These are phyloP conservation scores for Penicillium psychrofluorescens DNA, from an alignment of 495 filamentous ascomycete genomes.

Conservation along the genomic window DNA sequence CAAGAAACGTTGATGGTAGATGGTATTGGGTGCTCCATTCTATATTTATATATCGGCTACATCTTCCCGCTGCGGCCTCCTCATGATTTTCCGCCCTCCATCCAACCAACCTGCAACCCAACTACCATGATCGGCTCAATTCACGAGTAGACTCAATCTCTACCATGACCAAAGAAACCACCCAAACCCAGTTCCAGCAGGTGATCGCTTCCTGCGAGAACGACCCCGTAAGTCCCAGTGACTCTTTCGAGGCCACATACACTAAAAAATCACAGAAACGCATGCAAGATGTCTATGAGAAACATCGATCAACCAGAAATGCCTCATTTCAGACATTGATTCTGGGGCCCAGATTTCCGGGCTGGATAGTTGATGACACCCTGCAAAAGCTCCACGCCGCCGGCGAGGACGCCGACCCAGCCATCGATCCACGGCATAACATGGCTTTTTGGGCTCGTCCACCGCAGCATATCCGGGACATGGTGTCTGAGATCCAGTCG, in stretches of 20 bases:
- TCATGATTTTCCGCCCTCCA: neutral
- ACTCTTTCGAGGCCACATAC: neutral
- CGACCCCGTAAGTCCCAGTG: slow-evolving; percentile 41
- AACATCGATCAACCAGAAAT: slow-evolving; percentile 68
- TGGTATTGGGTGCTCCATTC: neutral
- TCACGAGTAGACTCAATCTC: neutral
- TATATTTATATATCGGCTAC: slow-evolving; percentile 5
- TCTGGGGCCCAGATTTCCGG: slow-evolving; percentile 56
- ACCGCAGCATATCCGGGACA: slow-evolving; percentile 54
- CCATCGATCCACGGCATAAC: slow-evolving; percentile 68
- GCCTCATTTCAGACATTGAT: slow-evolving; percentile 61
- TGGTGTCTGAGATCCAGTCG: slow-evolving; percentile 63
- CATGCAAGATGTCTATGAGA: slow-evolving; percentile 66
- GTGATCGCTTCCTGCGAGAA: slow-evolving; percentile 57
- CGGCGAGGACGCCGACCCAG: slow-evolving; percentile 35
- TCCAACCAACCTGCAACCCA: too few species aligned
- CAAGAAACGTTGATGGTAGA: too few species aligned
- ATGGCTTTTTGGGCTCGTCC: slow-evolving; percentile 85
- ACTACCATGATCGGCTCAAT: neutral
- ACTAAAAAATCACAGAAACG: slow-evolving; percentile 38
- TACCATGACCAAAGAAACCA: slow-evolving; percentile 16
- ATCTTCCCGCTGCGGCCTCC: neutral
- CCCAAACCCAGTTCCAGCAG: slow-evolving; percentile 67
- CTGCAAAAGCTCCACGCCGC: slow-evolving; percentile 50
- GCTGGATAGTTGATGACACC: slow-evolving; percentile 68